Evolutionary conservation across 257 asterid genomes (phyloP).

Genomic region (Ehretia macrophylla): DNA sequence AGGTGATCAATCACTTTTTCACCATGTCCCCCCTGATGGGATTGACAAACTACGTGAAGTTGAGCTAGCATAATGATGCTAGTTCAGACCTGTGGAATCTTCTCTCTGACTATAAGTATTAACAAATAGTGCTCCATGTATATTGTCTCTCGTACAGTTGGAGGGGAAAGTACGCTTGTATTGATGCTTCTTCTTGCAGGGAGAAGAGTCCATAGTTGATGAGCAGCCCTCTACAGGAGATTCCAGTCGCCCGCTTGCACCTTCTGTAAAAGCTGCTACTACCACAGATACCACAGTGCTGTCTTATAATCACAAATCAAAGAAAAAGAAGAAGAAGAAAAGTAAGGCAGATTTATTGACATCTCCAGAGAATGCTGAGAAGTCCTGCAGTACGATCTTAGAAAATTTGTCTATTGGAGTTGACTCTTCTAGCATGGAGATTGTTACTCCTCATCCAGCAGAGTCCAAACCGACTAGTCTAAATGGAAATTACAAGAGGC

Average conservation of each 20-base stretch:
- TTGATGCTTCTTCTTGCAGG: conserved; percentile 34
- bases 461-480: conserved; percentile 25
- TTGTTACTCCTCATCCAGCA: conserved; percentile 23
- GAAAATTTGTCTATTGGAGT: conserved; percentile 46
- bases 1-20: too few relatives aligned
- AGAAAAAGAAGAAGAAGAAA: conserved; percentile 73
- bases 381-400: conserved; percentile 25
- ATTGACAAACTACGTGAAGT: neutral
- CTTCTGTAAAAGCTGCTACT: conserved; percentile 25
- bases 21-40: too few relatives aligned
- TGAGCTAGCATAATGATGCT: neutral
- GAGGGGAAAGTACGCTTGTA: neutral
- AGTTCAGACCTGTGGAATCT: neutral
- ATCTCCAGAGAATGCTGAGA: conserved; percentile 22
- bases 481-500: conserved; percentile 33
- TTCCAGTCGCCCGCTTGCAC: conserved; percentile 21
- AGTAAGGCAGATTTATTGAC: conserved; percentile 25
- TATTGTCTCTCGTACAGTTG: neutral
- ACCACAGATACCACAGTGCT: conserved; percentile 19
- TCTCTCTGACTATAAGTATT: neutral
- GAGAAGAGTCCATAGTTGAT: conserved; percentile 26
- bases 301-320: conserved; percentile 40
- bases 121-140: neutral
- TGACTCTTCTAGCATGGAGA: conserved; percentile 40
- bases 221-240: conserved; percentile 22